Percentiles rank a stretch among this genome's conserved stretches.
Conservation (phyloP, 208 protist genomes). For the Crithidia acanthocephali region DNA sequence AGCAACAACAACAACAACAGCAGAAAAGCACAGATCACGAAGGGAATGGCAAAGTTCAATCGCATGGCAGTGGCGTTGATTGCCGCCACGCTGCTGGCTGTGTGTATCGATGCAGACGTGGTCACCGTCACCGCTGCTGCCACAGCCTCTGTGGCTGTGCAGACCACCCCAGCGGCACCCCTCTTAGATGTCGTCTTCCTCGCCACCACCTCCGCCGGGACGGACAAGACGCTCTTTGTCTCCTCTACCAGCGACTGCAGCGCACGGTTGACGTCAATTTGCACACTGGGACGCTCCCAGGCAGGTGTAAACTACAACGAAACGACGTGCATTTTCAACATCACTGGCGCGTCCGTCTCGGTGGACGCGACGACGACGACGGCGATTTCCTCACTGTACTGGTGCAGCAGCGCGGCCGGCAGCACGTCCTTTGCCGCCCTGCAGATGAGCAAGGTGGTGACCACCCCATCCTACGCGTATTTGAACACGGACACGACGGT, state of each 20-base stretch:
- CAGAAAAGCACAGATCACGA: background rate
- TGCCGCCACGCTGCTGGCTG: constrained; percentile 8
- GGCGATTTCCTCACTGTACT: constrained; percentile 46
- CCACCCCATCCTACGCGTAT: constrained; percentile 40
- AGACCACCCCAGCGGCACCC: constrained; percentile 35
- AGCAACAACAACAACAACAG: background rate
- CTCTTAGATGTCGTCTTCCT: constrained; percentile 63
- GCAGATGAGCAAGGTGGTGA: constrained; percentile 38
- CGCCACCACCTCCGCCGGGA: constrained; percentile 29
- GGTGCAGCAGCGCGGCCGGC: constrained; percentile 50
- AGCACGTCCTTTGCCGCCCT: constrained; percentile 27
- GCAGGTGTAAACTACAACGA: constrained; percentile 30
- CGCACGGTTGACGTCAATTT: constrained; percentile 29
- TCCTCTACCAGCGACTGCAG: constrained; percentile 34
- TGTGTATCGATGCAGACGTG: background rate
- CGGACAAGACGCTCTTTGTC: constrained; percentile 46
- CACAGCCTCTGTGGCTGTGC: constrained; percentile 26
- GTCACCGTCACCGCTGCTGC: background rate
- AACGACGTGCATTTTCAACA: constrained; percentile 54
- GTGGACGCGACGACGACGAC: constrained; percentile 31
- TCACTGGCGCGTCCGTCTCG: constrained; percentile 30
- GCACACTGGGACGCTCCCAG: constrained; percentile 35
- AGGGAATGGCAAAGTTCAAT: background rate
- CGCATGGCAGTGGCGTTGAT: background rate
- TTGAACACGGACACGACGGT: constrained; percentile 23